Base-by-base conservation (phyloP, 805 yeast species). In the Clavispora fructus region DNA sequence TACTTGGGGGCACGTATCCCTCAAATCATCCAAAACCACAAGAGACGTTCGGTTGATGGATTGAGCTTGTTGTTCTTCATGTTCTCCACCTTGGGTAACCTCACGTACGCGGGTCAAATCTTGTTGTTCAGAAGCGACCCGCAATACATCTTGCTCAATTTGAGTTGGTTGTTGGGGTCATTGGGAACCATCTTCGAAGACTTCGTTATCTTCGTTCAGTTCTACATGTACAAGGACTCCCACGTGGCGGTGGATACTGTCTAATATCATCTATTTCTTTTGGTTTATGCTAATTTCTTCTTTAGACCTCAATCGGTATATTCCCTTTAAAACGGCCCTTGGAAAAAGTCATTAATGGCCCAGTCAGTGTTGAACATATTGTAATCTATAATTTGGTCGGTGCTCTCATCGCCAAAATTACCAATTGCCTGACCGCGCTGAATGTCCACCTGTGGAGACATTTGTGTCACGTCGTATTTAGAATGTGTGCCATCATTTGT, bases 81-180 rank as follows among this genome's bases (percentile, higher is more conserved):
- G 53, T 80, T 85, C 52, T 83, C 91, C 28, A 77, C 85, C 9
- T 67, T 85, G 56, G 95, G 94, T 16, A 86, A 86, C 61, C 58
- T 85, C 51, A 82, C 92, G 5, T 87, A 84, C 56, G 87, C 90
- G 19, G 77, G 80, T 41, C 90, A 85, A 60, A 85, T 86, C 45
- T 64, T 87, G 47, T 70, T 82, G 51, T 85, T 75, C 63, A 71
- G 91, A 55, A 72, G 72, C 41, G 92, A 87, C 59, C 55, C 68
- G 51, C 71, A 74, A 31, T 86, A 86, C 67, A 55, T 87, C 38
- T 57, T 72, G 48, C 69, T 82, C 49, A 85, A 86, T 65, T 57
- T 83, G 51, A 80, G 90, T 49, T 86, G 95, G 95, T 69, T 86
- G 53, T 60, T 87, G 53, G 95, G 95, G 2, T 82, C 90, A 1